These are phyloP conservation scores for Fusarium dimerum DNA, from an alignment of 2,329 filamentous ascomycete genomes.

Conservation along the genomic window DNA sequence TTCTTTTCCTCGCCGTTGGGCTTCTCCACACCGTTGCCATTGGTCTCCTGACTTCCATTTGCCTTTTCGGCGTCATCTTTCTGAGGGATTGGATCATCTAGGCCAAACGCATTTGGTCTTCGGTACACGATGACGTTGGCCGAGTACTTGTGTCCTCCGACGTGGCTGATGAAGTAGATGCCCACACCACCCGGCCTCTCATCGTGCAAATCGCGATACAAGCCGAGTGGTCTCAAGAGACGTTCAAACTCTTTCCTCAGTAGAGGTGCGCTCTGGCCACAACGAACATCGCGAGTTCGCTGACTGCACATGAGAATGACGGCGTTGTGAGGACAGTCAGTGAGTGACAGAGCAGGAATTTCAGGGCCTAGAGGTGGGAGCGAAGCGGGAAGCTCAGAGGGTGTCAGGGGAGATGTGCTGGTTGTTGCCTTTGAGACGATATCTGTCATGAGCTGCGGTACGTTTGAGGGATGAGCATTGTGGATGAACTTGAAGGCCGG, in stretches of 20 bases:
- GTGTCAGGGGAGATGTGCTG: constrained; percentile 63
- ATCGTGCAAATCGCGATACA: constrained; percentile 87
- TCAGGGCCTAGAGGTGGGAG: constrained; percentile 32
- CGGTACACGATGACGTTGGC: constrained; percentile 95
- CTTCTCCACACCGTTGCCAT: constrained; percentile 27
- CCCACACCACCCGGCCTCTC: constrained; percentile 88
- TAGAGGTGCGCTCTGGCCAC: constrained; percentile 89
- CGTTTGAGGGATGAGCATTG: constrained; percentile 75
- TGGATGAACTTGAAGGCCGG: constrained; percentile 83
- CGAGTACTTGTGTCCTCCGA: constrained; percentile 94
- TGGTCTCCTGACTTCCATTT: background rate
- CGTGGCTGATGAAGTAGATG: constrained; percentile 95
- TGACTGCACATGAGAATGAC: constrained; percentile 94
- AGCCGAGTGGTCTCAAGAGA: constrained; percentile 78
- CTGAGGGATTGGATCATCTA: constrained; percentile 44
- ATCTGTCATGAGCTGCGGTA: constrained; percentile 68
- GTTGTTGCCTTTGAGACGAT: constrained; percentile 75
- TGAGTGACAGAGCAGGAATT: constrained; percentile 34
- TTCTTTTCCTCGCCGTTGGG: constrained; percentile 19
- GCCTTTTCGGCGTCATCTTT: constrained; percentile 11
- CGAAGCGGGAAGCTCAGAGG: constrained; percentile 39
- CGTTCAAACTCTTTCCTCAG: constrained; percentile 87
- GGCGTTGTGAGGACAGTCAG: constrained; percentile 75
- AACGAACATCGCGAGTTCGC: constrained; percentile 89
- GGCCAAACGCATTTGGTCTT: constrained; percentile 57